Evolutionary conservation across 306 rosid genomes (phyloP), one percentile per base, ranked within the genome.

Genomic region (Ziziphus jujuba): DNA sequence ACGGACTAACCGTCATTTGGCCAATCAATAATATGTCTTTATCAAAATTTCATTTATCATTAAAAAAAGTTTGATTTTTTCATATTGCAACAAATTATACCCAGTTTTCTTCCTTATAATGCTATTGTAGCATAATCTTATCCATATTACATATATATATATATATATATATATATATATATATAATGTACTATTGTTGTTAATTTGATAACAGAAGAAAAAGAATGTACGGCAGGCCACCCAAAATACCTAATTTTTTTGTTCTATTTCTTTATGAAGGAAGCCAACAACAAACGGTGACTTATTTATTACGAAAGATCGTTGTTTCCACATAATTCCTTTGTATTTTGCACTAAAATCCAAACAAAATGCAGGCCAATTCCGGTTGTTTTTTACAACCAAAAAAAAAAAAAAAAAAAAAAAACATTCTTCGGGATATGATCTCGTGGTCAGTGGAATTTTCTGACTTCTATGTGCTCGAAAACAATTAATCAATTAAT

Each of bases 321-420:
- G 6, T 14, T 24, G 21, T 61, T 35, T 10, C 33, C 3, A 60
- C 24, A 38, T 35, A 59, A 50, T 51, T 17, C 21, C n/a, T 23
- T 38, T 51, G 25, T 45, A 45, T 20, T 20, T 45, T 57, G 36
- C 23, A 9, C 40, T 3, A 24, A 21, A 31, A 31, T 19, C 40
- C 5, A 51, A 78, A 53, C 7, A 0, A 76, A 51, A 25, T 22
- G 85, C 87, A 64, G 91, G 86, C 87, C 77, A 24, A 70, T 55
- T 75, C 70, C 86, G 87, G 84, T 55, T 28, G 12, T 7, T n/a
- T n/a, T n/a, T n/a, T n/a, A n/a, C n/a, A n/a, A n/a, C n/a, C n/a
- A n/a, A n/a, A n/a, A n/a, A n/a, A n/a, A n/a, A n/a, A n/a, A n/a
- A n/a, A n/a, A n/a, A n/a, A 19, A 47, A 45, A n/a, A 20, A 35